Conservation (phyloP, 495 filamentous ascomycete species). For the Aspergillus sclerotioniger region DNA sequence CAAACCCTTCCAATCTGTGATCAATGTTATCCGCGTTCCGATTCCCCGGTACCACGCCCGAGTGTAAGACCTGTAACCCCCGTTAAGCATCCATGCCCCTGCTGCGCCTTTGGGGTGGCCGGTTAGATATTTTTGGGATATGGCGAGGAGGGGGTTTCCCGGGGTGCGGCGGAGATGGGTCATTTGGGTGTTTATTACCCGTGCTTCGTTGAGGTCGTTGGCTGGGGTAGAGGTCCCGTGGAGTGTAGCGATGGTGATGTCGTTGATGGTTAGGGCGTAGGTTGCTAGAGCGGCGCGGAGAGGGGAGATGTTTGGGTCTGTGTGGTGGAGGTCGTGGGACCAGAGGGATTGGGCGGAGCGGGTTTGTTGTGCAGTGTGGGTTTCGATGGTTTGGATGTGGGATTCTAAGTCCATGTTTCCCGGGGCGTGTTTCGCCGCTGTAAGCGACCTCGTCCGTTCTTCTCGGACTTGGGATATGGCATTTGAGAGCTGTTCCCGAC, state of each 20-base stretch:
- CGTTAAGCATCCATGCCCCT: constrained; percentile 99
- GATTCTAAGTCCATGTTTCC: too few relatives aligned
- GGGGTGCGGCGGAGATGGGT: constrained; percentile 87
- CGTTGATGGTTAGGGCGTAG: constrained; percentile 96
- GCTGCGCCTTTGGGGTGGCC: constrained; percentile 98
- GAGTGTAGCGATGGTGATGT: constrained; percentile 89
- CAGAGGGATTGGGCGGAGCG: constrained; percentile 46
- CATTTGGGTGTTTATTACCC: constrained; percentile 92
- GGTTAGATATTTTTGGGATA: constrained; percentile 98
- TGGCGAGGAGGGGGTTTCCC: constrained; percentile 89
- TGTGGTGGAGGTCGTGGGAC: background rate
- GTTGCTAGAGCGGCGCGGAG: constrained; percentile 89
- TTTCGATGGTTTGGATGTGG: background rate
- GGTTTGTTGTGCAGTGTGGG: background rate
- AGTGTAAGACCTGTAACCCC: constrained; percentile 90
- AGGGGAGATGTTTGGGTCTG: constrained; percentile 44
- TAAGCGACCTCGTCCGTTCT: background rate
- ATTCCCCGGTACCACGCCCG: constrained; percentile 92
- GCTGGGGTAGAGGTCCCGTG: constrained; percentile 96
- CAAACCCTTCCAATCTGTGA: constrained; percentile 76
- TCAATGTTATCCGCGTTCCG: constrained; percentile 98
- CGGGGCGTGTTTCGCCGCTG: background rate
- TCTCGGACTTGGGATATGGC: constrained; percentile 48
- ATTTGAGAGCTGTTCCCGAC: constrained; percentile 31
- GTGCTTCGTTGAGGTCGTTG: constrained; percentile 98